Base-by-base conservation (phyloP, 495 filamentous ascomycete genomes). In the Paragyromitra xinjiangensis region DNA sequence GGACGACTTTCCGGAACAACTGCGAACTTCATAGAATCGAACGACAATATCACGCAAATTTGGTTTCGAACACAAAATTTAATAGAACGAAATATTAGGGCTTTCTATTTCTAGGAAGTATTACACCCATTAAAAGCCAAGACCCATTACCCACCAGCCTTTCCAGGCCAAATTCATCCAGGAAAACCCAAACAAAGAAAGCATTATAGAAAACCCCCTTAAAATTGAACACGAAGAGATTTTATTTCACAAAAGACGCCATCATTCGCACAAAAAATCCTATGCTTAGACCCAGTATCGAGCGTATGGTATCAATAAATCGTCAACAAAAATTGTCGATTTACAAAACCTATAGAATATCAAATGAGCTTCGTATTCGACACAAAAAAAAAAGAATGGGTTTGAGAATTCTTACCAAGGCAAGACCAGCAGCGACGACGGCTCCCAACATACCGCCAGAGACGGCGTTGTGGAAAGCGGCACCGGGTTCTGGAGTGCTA, bases 361-460 rank as follows among this genome's bases (percentile, higher is more conserved):
- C 9, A 37, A 71, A 64, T 71, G 64, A 80, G 73, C 37, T 62
- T 69, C n/a, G 11, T 2, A 3, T 42, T 51, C 11, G 42, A 51
- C 24, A 55, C 7, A 42, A 29, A 9, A 55, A 63, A 29, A 39
- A 16, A 40, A 40, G 5, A 5, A 12, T 56, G 24, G 34, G 12
- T 58, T 6, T 48, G 12, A 40, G 50, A 37, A 1, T 51, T 67
- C 81, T 34, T 80, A 83, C 82, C 66, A 83, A 69, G 75, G 67
- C 67, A 73, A 83, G 71, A 76, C 81, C 82, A 39, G 76, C 82
- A 42, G 81, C 81, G 61, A 83, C 71, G 48, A 78, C 79, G 44
- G 79, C 79, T 39, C 82, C 81, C 62, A 83, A 45, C 26, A 81
- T 22, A 45, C 82, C 81, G 6, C 82, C 81, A 42, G 80, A 83